Evolutionary conservation across 306 rosid species (phyloP).

Genomic region (Hylodesmum podocarpum): DNA sequence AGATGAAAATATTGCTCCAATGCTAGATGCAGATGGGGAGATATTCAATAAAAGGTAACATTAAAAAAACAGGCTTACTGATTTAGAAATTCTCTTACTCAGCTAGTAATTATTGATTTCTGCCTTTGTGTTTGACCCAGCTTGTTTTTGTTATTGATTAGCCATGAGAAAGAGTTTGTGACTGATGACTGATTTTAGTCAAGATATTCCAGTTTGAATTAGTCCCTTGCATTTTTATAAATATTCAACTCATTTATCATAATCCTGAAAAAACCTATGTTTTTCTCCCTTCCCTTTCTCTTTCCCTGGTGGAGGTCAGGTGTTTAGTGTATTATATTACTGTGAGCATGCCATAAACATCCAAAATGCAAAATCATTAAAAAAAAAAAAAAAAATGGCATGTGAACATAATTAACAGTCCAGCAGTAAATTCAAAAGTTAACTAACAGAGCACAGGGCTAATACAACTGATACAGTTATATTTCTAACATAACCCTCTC

Average conservation of each 20-base stretch:
- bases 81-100: conserved; percentile 6
- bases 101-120: neutral
- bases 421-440: neutral
- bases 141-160: neutral
- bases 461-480: neutral
- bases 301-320: no score
- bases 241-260: neutral
- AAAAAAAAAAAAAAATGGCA: no score
- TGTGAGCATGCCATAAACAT: no score
- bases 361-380: no score
- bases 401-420: neutral
- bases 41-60: conserved; percentile 72
- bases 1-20: conserved; percentile 69
- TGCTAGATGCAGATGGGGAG: conserved; percentile 81
- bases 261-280: no score
- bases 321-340: no score
- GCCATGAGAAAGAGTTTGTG: neutral
- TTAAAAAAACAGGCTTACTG: neutral
- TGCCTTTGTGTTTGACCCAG: neutral
- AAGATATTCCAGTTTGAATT: neutral
- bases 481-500: neutral
- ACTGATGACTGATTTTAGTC: neutral
- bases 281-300: no score
- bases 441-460: neutral
- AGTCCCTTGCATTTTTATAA: neutral